Conservation (phyloP, 2,329 filamentous ascomycete genomes). For the Aureobasidium vineae region DNA sequence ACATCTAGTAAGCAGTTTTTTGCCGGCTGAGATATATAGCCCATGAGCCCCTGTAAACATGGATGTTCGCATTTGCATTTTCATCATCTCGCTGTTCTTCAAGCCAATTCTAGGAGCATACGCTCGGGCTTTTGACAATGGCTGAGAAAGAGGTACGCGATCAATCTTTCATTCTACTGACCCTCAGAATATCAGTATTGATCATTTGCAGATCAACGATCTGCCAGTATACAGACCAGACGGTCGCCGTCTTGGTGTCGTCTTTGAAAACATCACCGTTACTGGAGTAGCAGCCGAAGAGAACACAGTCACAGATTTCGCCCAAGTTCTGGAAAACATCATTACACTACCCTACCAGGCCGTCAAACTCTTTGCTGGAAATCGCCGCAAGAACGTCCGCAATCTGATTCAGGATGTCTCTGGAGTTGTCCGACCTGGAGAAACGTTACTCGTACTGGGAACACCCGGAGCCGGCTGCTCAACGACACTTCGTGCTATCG, state of each 20-base stretch:
- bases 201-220: background rate
- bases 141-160: constrained; percentile 24
- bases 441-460: constrained; percentile 30
- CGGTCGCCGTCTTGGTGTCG: constrained; percentile 25
- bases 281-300: constrained; percentile 19
- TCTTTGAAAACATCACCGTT: constrained; percentile 25
- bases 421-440: constrained; percentile 25
- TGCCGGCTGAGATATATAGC: constrained; percentile 3
- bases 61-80: background rate
- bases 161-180: no score
- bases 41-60: background rate
- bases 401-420: constrained; percentile 27
- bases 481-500: constrained; percentile 64
- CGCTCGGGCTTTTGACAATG: constrained; percentile 21
- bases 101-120: constrained; percentile 1
- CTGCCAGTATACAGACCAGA: constrained; percentile 26
- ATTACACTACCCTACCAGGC: constrained; percentile 20
- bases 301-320: constrained; percentile 27
- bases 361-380: constrained; percentile 21
- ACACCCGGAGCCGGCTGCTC: constrained; percentile 52
- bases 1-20: constrained; percentile 7
- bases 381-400: background rate
- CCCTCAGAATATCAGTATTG: background rate
- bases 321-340: constrained; percentile 22
- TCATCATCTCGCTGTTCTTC: background rate